Evolutionary conservation across 2,329 filamentous ascomycete genomes (phyloP).

Genomic region (Trichoderma sp.): DNA sequence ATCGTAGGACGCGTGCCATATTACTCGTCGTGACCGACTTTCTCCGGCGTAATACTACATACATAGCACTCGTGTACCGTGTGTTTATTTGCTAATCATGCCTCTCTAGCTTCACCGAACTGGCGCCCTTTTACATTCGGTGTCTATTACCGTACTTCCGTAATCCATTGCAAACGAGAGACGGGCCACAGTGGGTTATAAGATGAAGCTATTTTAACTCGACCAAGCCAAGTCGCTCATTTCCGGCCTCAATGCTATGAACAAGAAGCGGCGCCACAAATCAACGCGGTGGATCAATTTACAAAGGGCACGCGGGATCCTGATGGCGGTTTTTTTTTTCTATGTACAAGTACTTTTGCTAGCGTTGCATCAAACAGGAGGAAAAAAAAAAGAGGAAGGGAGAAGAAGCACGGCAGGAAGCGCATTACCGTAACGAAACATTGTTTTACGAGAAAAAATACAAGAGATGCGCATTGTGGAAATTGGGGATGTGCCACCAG

Average conservation of each 20-base stretch:
- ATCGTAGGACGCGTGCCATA: neutral
- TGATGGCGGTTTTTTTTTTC: neutral
- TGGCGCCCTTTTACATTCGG: neutral
- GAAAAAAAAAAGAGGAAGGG: neutral
- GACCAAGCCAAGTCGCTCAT: constrained; percentile 12
- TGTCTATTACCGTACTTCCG: no score
- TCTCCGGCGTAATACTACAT: neutral
- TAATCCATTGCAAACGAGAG: neutral
- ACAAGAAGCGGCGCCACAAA: neutral
- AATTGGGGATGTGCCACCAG: constrained; percentile 16
- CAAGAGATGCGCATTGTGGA: neutral
- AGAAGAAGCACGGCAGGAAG: neutral
- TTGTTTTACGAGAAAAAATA: neutral
- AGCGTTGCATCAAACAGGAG: neutral
- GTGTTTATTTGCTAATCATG: neutral
- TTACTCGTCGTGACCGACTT: neutral
- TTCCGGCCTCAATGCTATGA: constrained; percentile 15
- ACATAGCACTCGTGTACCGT: no score
- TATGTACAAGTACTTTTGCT: neutral
- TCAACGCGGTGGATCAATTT: constrained; percentile 8
- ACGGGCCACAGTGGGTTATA: neutral
- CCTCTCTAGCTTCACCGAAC: neutral
- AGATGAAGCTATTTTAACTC: constrained; percentile 12
- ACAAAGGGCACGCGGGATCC: neutral
- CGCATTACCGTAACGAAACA: neutral